A percentile compares a stretch with the other conserved stretches of the same genome.
Evolutionary conservation across 495 filamentous ascomycete genomes (phyloP).

Genomic region (Neurospora pannonica): DNA sequence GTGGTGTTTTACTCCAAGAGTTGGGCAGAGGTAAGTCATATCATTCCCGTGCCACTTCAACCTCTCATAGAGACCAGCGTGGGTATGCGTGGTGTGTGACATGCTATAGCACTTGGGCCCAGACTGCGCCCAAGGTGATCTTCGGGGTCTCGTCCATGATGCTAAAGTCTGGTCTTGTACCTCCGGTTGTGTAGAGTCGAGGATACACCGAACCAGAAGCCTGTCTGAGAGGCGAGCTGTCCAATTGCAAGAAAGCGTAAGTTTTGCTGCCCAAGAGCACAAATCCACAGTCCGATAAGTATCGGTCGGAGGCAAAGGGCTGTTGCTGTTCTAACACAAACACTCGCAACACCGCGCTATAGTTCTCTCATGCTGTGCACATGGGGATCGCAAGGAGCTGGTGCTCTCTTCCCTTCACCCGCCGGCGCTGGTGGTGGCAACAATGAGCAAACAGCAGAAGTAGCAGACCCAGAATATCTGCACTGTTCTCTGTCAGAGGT

Average conservation of each 20-base stretch:
- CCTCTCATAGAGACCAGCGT: background rate
- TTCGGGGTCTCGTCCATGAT: background rate
- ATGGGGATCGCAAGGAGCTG: conserved; percentile 56
- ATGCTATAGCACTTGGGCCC: background rate
- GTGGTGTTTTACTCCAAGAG: conserved; percentile 61
- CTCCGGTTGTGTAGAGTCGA: conserved; percentile 13
- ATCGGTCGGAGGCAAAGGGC: background rate
- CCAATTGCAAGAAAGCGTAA: conserved; percentile 19
- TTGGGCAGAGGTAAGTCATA: conserved; percentile 53
- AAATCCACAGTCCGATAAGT: background rate
- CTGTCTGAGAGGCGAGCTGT: conserved; percentile 24
- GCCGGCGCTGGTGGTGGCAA: conserved; percentile 1
- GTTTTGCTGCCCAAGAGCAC: conserved; percentile 2
- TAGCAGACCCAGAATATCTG: conserved; percentile 15
- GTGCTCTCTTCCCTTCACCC: conserved; percentile 31
- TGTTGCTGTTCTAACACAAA: background rate
- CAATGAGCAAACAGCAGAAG: background rate
- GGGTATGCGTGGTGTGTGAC: background rate
- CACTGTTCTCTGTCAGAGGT: conserved; percentile 36
- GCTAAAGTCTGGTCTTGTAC: background rate
- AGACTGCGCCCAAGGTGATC: background rate
- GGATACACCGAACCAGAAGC: conserved; percentile 24
- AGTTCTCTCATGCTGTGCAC: conserved; percentile 56
- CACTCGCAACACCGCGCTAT: background rate
- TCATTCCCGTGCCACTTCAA: background rate